Evolutionary conservation across 106 monocot genomes (phyloP), one percentile per base, ranked within the genome.

Genomic region (Xerophyta viscosa): DNA sequence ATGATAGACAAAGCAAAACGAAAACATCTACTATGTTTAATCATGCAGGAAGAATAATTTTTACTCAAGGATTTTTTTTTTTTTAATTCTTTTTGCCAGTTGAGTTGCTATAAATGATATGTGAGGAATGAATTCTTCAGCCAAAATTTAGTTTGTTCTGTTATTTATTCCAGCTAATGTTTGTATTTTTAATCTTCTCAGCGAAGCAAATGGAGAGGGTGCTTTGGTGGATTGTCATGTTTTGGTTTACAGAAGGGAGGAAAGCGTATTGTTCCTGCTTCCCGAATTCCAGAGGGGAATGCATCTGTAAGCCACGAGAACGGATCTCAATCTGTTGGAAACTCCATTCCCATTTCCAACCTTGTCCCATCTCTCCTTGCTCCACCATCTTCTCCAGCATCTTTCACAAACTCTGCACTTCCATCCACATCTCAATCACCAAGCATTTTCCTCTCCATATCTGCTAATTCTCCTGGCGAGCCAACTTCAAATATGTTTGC

Each of bases 381-480:
- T 33, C 96, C 96, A 28, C 96, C 96, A 8, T 96, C 96, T 9
- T 96, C 96, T 29, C 96, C 96, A 29, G 88, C 96, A 21, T 96
- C 96, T 25, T 96, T 96, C 50, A 72, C 85, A 41, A 84, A 94
- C 52, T 94, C 94, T 24, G 84, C 94, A 54, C 69, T 94, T 31
- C 88, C 94, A 41, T 94, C 94, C 1, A 94, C 88, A n/a, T 77
- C 58, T 24, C 96, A 88, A 58, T 96, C 96, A 37, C 96, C 96
- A 8, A 84, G 61, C 60, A 81, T 80, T 61, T 85, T 85, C 58
- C 64, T 96, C 49, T 89, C 96, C 17, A 51, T 87, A 50, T 80
- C 94, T 56, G 92, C 80, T 23, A 84, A 79, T 37, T 81, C 84
- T 53, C 84, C 85, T 60, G 87, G 58, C 12, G 78, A 64, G 0